phyloP scores from a whole-genome alignment of 805 yeast genomes.

The Starmerella geochares region DNA sequence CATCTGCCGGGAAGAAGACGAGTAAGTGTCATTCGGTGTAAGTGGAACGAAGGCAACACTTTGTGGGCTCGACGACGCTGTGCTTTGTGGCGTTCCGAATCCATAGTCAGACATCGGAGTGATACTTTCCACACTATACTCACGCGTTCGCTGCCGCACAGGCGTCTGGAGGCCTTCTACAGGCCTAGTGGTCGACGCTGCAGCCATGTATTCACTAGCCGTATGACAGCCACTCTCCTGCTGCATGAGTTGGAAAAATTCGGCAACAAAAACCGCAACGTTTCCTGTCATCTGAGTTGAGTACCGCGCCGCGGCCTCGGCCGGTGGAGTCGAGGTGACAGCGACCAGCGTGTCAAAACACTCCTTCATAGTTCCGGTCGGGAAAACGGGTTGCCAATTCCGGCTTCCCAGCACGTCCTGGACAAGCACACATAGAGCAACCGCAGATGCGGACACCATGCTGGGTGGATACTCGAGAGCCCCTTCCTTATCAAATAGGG shows the following conservation, averaged over 20 bases:
- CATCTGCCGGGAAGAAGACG: background rate
- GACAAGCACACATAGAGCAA: conserved; percentile 29
- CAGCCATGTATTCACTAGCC: conserved; percentile 1
- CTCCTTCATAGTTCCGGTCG: conserved; percentile 17
- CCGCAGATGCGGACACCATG: conserved; percentile 32
- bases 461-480: conserved; percentile 28
- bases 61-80: conserved; percentile 1
- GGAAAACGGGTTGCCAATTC: conserved; percentile 18
- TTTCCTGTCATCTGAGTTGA: conserved; percentile 7
- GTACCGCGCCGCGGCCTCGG: conserved; percentile 16
- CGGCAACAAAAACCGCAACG: conserved; percentile 9
- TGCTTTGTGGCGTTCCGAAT: background rate
- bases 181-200: background rate
- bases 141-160: background rate
- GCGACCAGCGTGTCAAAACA: conserved; percentile 27
- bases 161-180: conserved; percentile 3
- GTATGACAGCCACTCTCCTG: background rate
- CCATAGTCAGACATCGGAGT: background rate
- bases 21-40: background rate
- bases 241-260: conserved; percentile 12
- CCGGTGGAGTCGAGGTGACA: conserved; percentile 21
- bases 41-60: conserved; percentile 1
- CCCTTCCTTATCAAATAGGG: conserved; percentile 30
- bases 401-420: conserved; percentile 21
- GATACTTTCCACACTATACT: conserved; percentile 2